phyloP scores from a whole-genome alignment of 202 grass and related monocot genomes.

The Zoysia matrella region DNA sequence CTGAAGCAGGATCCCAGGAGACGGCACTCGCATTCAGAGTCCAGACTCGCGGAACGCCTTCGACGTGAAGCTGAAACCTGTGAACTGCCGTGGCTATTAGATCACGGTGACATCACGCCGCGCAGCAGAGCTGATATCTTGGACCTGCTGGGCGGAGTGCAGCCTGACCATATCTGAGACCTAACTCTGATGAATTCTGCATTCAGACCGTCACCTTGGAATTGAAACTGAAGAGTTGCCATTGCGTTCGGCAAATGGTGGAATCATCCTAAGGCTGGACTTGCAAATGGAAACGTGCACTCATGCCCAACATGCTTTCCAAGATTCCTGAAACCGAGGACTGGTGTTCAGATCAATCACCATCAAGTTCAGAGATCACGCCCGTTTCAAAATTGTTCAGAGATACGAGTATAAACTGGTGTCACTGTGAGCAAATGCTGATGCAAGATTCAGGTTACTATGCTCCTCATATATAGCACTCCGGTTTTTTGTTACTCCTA shows the following conservation, averaged over 20 bases:
- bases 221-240: constrained; percentile 15
- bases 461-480: background rate
- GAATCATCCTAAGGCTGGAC: background rate
- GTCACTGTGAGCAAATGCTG: constrained; percentile 51
- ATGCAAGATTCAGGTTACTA: constrained; percentile 13
- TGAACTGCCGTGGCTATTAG: constrained; percentile 18
- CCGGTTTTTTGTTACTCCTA: background rate
- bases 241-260: constrained; percentile 30
- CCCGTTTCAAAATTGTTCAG: background rate
- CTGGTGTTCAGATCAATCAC: constrained; percentile 21
- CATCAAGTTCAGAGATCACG: background rate
- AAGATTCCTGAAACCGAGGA: constrained; percentile 36
- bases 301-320: constrained; percentile 40
- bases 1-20: constrained; percentile 32
- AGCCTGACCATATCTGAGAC: constrained; percentile 42
- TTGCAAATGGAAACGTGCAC: constrained; percentile 43
- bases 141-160: constrained; percentile 41
- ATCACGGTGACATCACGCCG: constrained; percentile 40
- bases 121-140: background rate
- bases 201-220: constrained; percentile 33
- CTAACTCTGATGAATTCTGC: constrained; percentile 30
- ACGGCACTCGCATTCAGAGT: constrained; percentile 18
- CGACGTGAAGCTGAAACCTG: constrained; percentile 7
- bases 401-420: background rate
- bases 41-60: constrained; percentile 26